These are phyloP conservation scores for Xylaria sp. DNA, from an alignment of 2,329 filamentous ascomycete genomes.

Conservation along the genomic window DNA sequence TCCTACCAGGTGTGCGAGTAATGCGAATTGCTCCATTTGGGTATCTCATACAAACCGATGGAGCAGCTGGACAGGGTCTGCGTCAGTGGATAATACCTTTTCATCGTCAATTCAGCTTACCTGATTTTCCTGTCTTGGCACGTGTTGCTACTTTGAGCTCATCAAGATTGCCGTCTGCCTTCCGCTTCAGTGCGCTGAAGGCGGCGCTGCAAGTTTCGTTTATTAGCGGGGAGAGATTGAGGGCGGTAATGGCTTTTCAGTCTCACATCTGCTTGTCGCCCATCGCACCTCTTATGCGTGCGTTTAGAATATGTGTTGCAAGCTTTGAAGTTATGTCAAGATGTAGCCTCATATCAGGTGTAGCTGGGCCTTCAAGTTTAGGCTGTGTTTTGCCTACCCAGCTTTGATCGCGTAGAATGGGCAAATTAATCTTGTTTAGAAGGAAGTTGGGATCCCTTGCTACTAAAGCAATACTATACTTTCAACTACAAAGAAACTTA, in stretches of 20 bases:
- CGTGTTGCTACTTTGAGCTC: neutral
- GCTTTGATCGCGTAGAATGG: neutral
- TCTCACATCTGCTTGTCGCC: constrained; percentile 17
- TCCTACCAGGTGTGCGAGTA: constrained; percentile 44
- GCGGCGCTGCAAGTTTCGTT: neutral
- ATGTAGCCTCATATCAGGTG: neutral
- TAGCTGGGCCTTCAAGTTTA: neutral
- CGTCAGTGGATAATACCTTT: neutral
- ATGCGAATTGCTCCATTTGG: constrained; percentile 44
- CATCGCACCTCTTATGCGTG: constrained; percentile 9
- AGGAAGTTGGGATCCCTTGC: too few species aligned
- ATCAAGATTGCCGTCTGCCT: constrained; percentile 18
- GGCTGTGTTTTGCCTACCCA: neutral
- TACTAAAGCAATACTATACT: too few species aligned
- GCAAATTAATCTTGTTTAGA: too few species aligned
- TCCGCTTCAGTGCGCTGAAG: constrained; percentile 18
- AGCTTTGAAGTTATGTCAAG: neutral
- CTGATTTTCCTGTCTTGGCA: neutral
- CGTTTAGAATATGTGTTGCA: neutral
- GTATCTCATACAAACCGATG: constrained; percentile 35
- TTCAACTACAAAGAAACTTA: too few species aligned
- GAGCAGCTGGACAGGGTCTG: constrained; percentile 10
- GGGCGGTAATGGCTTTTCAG: neutral
- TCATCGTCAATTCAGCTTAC: constrained; percentile 4
- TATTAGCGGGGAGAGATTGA: neutral